Evolutionary conservation across 192 early-diverging fungal genomes (phyloP), one percentile per base, ranked within the genome.

Genomic region (Physocladia obscura): DNA sequence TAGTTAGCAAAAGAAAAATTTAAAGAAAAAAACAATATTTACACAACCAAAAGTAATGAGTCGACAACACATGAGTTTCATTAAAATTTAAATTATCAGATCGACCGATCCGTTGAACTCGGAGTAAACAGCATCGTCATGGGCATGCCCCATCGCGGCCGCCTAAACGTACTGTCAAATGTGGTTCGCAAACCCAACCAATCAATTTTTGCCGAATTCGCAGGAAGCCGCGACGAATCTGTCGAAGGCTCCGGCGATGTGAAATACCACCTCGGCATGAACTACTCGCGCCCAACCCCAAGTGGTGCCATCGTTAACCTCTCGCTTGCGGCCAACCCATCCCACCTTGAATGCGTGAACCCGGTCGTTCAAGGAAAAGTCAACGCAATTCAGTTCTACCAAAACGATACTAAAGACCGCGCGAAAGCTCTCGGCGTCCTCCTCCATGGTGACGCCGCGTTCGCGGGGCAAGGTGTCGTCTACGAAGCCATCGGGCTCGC

Each of bases 131-230:
- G 92, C 54, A 90, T 97, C 68, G 88, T 95, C 58, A 92, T 99
- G 88, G 97, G 97, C 62, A 99, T 99, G 97, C 93, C 97, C 37
- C 97, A 99, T 84, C 92, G 97, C 80, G 97, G 97, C 55, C 92
- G 97, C 71, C 84, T 99, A 49, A 99, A 99, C 76, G 95, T 99
- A 56, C 87, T 99, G 37, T 92, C 93, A 60, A 99, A 99, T 78
- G 97, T 99, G n/a, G 93, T 99, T 69, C 90, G 95, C 67, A 99
- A 97, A 82, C 95, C 95, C 56, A 94, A 95, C 79, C 93, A 95
- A 78, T 96, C 94, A 21, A 97, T 99, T 77, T 99, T 99, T 79
- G 93, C 91, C 76, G 97, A 99, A 80, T 98, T 98, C 77, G 89
- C 91, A 36, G 95, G 94, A 55, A 83, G 90, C 68, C 76, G 88